Evolutionary conservation across 768 basidiomycete genomes (phyloP), one percentile per base, ranked within the genome.

Genomic region (Naematelia encephala): DNA sequence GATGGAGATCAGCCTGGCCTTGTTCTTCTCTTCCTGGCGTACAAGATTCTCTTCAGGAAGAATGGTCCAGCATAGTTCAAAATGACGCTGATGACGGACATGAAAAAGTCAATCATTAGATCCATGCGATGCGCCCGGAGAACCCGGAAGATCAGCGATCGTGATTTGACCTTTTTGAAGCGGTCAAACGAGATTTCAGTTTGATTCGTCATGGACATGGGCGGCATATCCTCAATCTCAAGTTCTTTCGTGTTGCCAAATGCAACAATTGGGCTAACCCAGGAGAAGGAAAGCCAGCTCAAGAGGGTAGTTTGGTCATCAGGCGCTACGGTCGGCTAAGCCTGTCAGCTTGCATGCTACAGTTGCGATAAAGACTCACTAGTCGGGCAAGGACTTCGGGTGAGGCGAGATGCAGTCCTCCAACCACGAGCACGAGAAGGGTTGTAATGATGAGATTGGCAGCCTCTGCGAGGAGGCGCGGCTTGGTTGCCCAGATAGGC

Each of bases 21-120:
- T 26, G 25, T 47, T 19, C 25, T 21, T 2, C 49, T 14, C 16
- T 46, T 8, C 4, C 22, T 4, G 23, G 62, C 71, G 57, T 53
- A 73, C 62, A 77, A 49, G 57, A 78, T 75, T 48, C 61, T 85
- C 84, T 89, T 90, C 45, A 96, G 81, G 79, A 93, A 91, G 79
- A 86, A 91, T 5, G 92, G 91, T 0, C 84, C 83, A 0, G 85
- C 81, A 76, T 91, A 94, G 66, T 87, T 87, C 78, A 90, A 87
- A 0, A 82, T 27, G 27, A 91, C 85, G 64, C 85, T 85, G 56
- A 86, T 69, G 59, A 86, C 78, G 0, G 90, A 89, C 43, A 91
- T 78, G 1, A 65, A 13, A 60, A 86, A 85, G 70, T 92, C 90
- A 45, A 89, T 60, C 26, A 83, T 84, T 44, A 51, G 54, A 46